Conservation (phyloP, 768 basidiomycete genomes). For the Boletus rex-veris region DNA sequence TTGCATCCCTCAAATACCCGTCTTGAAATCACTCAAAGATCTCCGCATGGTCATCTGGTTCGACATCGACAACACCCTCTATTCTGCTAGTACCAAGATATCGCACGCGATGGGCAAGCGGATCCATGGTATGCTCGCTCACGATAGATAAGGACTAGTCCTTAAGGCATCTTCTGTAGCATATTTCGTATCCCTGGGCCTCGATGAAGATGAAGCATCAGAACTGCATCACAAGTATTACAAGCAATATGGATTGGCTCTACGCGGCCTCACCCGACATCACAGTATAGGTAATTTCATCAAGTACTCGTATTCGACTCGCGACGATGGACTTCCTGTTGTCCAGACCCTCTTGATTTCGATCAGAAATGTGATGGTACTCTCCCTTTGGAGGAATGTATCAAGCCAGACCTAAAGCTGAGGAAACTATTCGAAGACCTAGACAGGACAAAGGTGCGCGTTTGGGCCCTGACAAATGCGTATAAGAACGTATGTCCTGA, state of each 20-base stretch:
- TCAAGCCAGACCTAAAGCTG: slow-evolving; percentile 57
- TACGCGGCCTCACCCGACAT: slow-evolving; percentile 73
- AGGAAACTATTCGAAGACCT: slow-evolving; percentile 75
- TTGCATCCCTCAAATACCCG: background rate
- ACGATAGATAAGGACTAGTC: background rate
- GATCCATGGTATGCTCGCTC: slow-evolving; percentile 58
- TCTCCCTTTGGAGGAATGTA: slow-evolving; percentile 77
- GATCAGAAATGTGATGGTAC: slow-evolving; percentile 81
- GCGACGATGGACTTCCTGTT: background rate
- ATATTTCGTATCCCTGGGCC: slow-evolving; percentile 70
- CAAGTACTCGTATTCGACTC: background rate
- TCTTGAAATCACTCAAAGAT: slow-evolving; percentile 36
- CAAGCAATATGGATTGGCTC: slow-evolving; percentile 75
- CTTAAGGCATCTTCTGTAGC: slow-evolving; percentile 36
- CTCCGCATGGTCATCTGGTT: slow-evolving; percentile 68
- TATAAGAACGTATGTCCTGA: slow-evolving; percentile 57
- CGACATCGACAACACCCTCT: slow-evolving; percentile 88
- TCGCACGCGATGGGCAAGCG: slow-evolving; percentile 75
- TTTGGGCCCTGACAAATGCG: slow-evolving; percentile 88
- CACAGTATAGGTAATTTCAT: slow-evolving; percentile 61
- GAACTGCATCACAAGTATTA: slow-evolving; percentile 72
- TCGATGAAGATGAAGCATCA: slow-evolving; percentile 65
- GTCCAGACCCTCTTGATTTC: slow-evolving; percentile 78
- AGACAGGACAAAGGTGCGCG: slow-evolving; percentile 68
- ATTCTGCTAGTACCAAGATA: slow-evolving; percentile 71